Evolutionary conservation across 1,284 basidiomycete genomes (phyloP).

Genomic region (Ganoderma sinense): DNA sequence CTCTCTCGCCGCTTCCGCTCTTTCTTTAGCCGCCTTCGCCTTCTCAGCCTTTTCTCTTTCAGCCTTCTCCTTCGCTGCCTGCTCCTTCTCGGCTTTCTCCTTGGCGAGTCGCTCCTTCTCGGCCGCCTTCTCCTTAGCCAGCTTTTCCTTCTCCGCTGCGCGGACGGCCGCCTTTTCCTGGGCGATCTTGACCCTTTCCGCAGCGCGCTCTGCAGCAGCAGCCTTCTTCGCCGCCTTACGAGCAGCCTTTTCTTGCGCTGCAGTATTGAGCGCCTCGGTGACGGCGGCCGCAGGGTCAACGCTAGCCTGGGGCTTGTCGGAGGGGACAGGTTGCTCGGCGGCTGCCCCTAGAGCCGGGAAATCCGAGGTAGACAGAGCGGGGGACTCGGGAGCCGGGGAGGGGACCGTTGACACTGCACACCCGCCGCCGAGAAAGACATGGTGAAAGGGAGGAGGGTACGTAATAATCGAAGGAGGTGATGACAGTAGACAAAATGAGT

Average conservation of each 20-base stretch:
- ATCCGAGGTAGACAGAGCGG: slow-evolving; percentile 68
- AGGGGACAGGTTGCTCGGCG: slow-evolving; percentile 40
- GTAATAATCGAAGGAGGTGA: slow-evolving; percentile 8
- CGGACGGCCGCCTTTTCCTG: slow-evolving; percentile 61
- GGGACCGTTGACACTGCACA: slow-evolving; percentile 55
- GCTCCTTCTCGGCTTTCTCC: slow-evolving; percentile 55
- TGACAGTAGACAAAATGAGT: neutral
- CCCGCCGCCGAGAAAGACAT: slow-evolving; percentile 21
- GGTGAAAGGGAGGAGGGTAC: slow-evolving; percentile 43
- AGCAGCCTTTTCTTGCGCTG: slow-evolving; percentile 55
- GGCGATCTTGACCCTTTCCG: slow-evolving; percentile 59
- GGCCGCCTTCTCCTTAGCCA: slow-evolving; percentile 53
- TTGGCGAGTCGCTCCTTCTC: slow-evolving; percentile 53
- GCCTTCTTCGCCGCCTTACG: slow-evolving; percentile 67
- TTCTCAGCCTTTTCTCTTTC: slow-evolving; percentile 48
- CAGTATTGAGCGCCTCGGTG: slow-evolving; percentile 39
- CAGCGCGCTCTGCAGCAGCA: slow-evolving; percentile 64
- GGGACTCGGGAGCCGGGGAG: slow-evolving; percentile 49
- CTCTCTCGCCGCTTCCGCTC: slow-evolving; percentile 45
- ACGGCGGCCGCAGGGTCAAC: slow-evolving; percentile 20
- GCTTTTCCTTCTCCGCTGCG: slow-evolving; percentile 56
- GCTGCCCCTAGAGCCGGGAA: slow-evolving; percentile 63
- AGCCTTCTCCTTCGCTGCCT: slow-evolving; percentile 46
- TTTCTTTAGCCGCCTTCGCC: slow-evolving; percentile 50
- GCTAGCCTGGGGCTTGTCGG: slow-evolving; percentile 38